Conservation (phyloP, 2,329 filamentous ascomycete species). For the Fusarium agapanthi region DNA sequence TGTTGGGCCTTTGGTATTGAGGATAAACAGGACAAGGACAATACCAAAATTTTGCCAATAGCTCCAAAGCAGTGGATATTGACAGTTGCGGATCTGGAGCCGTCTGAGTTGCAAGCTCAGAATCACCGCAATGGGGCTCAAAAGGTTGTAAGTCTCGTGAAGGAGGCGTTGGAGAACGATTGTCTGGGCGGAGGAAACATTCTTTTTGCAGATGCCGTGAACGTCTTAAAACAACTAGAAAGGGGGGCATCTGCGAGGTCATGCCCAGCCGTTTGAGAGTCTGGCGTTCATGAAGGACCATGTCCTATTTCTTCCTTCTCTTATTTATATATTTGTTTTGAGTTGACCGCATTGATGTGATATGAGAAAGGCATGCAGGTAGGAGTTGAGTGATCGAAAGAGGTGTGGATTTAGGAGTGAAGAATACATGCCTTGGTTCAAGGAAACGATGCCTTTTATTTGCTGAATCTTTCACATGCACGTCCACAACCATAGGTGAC, state of each 20-base stretch:
- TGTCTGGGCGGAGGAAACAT: conserved; percentile 59
- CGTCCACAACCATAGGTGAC: neutral
- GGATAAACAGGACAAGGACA: conserved; percentile 30
- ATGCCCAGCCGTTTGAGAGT: conserved; percentile 5
- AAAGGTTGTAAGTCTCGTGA: conserved; percentile 59
- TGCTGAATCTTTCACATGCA: neutral
- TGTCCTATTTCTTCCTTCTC: neutral
- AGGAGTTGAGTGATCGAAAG: conserved; percentile 19
- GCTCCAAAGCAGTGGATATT: conserved; percentile 51
- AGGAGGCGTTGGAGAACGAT: conserved; percentile 58
- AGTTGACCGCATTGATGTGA: conserved; percentile 1
- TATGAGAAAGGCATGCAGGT: conserved; percentile 10
- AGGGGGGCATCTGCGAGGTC: conserved; percentile 50
- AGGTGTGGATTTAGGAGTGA: neutral
- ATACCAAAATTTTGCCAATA: conserved; percentile 36
- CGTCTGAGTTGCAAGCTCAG: conserved; percentile 51
- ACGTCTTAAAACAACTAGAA: conserved; percentile 62
- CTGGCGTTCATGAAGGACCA: neutral
- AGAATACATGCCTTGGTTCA: neutral
- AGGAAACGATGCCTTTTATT: neutral
- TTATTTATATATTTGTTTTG: neutral
- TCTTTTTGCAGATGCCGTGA: conserved; percentile 62
- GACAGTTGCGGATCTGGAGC: conserved; percentile 52
- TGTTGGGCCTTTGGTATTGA: conserved; percentile 65
- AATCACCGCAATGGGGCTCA: conserved; percentile 53